Base-by-base conservation (phyloP, 73 alveolate genomes). In the Breviolum minutum region DNA sequence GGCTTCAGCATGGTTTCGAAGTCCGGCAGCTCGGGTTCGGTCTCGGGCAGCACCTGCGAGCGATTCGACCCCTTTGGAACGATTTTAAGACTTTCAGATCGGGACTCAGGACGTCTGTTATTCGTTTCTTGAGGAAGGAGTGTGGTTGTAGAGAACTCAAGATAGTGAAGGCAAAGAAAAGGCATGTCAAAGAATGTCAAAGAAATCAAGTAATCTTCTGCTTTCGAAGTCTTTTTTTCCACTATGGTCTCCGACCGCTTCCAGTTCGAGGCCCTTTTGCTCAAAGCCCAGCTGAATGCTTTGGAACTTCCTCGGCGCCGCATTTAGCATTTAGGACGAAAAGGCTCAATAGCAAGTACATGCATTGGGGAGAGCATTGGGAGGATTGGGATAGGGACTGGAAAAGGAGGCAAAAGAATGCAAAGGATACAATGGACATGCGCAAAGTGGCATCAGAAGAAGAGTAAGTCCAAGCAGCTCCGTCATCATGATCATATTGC, bases 221-320 rank as follows among this genome's bases (percentile, higher is more conserved):
- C 3, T 32, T 61, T 74, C 54, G 62, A 19, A 48, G 4, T 12
- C 29, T 30, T 6, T 30, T 17, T 17, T 20, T 6, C 62, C 88
- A 32, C 68, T 66, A 10, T 1, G 88, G 88, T 66, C 54, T 40
- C 54, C 54, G 54, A 40, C 97, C 30, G 97, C 89, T 32, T 91
- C 97, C 80, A 91, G 66, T 22, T 91, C 27, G 54, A 91, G 29
- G 61, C 97, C 97, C 97, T 71, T 79, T 66, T 91, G 86, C 71
- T 91, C 97, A 79, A 91, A 91, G 80, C 97, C 97, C 89, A 71
- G 64, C 97, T 91, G 97, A 63, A 91, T 91, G 89, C 69, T 63
- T n/a, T 91, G 97, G 97, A 91, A 91, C n/a, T 73, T 79, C 97
- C 97, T 90, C 20, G 22, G 62, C 20, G 13, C 71, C 24, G 93